These are phyloP conservation scores for Magnusiomyces fungicola DNA, from an alignment of 1,139 yeast species.

Conservation along the genomic window DNA sequence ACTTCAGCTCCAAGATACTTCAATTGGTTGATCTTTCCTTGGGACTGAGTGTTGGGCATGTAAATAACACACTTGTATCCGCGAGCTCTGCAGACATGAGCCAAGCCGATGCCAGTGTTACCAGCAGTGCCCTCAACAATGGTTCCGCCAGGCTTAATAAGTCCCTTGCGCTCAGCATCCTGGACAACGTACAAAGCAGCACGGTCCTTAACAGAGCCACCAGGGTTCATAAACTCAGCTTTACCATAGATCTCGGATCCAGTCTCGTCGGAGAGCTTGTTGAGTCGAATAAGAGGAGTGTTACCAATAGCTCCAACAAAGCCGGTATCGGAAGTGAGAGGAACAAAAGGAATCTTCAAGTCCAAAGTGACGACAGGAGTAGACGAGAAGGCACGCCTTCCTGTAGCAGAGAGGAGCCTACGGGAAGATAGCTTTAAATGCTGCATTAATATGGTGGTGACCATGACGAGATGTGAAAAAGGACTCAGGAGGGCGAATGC, in stretches of 20 bases:
- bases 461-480: no score
- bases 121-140: slow-evolving; percentile 69
- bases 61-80: slow-evolving; percentile 81
- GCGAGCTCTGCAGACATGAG: slow-evolving; percentile 76
- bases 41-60: slow-evolving; percentile 86
- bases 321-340: slow-evolving; percentile 55
- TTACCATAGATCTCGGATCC: slow-evolving; percentile 80
- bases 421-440: no score
- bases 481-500: no score
- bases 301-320: slow-evolving; percentile 77
- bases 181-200: slow-evolving; percentile 74
- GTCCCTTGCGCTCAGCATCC: slow-evolving; percentile 71
- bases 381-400: slow-evolving; percentile 5
- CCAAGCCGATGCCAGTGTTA: slow-evolving; percentile 85
- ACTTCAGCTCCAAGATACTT: slow-evolving; percentile 77
- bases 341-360: slow-evolving; percentile 43
- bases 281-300: slow-evolving; percentile 70
- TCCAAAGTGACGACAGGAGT: slow-evolving; percentile 8
- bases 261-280: slow-evolving; percentile 50
- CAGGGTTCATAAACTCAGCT: slow-evolving; percentile 92
- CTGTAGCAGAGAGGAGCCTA: no score
- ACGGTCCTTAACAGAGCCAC: slow-evolving; percentile 88
- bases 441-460: no score
- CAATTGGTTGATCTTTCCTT: slow-evolving; percentile 66
- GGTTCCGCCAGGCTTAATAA: slow-evolving; percentile 61